Base-by-base conservation (phyloP, 495 filamentous ascomycete species). In the Neurospora discreta region DNA sequence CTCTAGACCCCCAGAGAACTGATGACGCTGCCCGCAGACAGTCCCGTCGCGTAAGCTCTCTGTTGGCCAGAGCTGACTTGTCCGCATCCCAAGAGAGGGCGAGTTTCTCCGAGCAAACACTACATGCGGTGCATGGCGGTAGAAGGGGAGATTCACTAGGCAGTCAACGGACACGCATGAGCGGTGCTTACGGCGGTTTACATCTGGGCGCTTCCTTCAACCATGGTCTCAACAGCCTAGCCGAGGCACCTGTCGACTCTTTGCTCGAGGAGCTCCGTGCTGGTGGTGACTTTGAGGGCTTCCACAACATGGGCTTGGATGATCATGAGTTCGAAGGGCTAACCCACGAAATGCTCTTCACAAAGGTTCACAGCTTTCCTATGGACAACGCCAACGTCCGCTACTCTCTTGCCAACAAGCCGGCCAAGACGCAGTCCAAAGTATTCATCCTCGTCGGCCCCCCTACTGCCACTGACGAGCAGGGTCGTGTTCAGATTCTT, bases 11-110 rank as follows among this genome's bases (percentile, higher is more conserved):
- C 33, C 93, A 95, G 69, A 91, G 90, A 30, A 84, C 77, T 20
- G 86, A 88, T 39, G 86, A 89, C 44, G 88, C 88, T 20, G 89
- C 90, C 5, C 84, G 88, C 26, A 89, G 92, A 79, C 89, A 93
- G 52, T 95, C 93, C 15, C 87, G 95, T 39, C 87, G 95, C 39
- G 93, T 98, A 26, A 98, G 95, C 80, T 98, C 95, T 42, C 84
- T 98, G 72, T 87, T 98, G 69, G 92, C 95, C n/a, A 86, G 95
- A 74, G 91, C 94, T 26, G 95, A 98, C 77, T 82, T 98, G 15
- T 95, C 93, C 0, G 90, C 85, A 33, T 86, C 87, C 26, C 91
- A 93, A 68, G 92, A 94, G 71, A 86, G 91, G 69, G 84, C 90
- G 4, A 87, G 89, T 23, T 95, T 95, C 76, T 86, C 88, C 15